Base-by-base conservation (phyloP, 2,329 filamentous ascomycete species). In the Xylogone sp. region DNA sequence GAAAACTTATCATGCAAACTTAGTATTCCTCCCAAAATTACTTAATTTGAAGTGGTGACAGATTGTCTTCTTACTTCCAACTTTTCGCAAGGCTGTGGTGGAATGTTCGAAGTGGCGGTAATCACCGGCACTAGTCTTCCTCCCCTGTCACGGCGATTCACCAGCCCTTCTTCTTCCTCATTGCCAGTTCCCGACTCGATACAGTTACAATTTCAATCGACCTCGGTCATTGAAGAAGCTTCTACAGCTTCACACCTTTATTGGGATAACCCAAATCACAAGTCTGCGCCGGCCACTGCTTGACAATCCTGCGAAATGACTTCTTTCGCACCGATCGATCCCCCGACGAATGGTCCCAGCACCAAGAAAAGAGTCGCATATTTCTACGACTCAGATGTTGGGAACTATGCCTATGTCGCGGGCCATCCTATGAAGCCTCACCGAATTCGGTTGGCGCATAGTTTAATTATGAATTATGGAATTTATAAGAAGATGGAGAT, bases 401-500 rank as follows among this genome's bases (percentile, higher is more conserved):
- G 93, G 59, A 97, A 97, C 71, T 97, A 97, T 76, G 92, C 93
- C 68, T 97, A 97, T 67, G 90, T 96, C 52, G 91, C 90, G 56
- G 91, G 90, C 19, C 94, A 99, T 75, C 94, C 94, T 42, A 99
- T 99, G 94, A 99, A 99, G 72, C 94, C 94, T 56, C 96, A 96
- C 81, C 87, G 94, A 20, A 86, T 99, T 63, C 90, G 92, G 19
- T 75, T 99, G 59, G 95, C 94, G 46, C 96, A 99, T 70, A 94
- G 95, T 65, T 80, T 99, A 60, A 91, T 99, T 51, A 88, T 97
- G 78, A 91, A 94, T 53, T 97, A 97, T 74, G 90, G 93, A 54
- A 83, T 97, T 54, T 95, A 97, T 71, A 88, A 94, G 69, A 92
- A 92, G 64, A 96, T 99, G 87, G 93, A 97, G 69, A 87, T 96